Evolutionary conservation across 139 green algal species (phyloP), one percentile per base, ranked within the genome.

Genomic region (Tetratostichococcus sp.): DNA sequence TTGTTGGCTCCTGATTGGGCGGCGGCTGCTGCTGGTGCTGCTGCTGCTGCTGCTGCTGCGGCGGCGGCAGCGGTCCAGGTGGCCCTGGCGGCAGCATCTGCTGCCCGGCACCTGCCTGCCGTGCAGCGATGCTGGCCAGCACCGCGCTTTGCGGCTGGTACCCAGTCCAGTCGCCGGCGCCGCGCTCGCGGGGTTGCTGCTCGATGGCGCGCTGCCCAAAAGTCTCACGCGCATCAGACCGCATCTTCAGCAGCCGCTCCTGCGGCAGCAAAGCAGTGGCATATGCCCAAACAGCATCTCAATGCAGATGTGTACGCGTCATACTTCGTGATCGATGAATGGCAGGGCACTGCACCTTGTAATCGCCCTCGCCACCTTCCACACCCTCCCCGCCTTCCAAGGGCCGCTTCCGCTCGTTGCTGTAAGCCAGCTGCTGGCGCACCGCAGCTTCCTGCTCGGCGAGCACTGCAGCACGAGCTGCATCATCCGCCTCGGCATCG

Each of bases 101-200:
- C 75, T 75, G 34, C 50, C 57, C 14, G n/a, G n/a, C n/a, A n/a
- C n/a, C n/a, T 21, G 75, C 43, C 43, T 30, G 35, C 43, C 32
- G 30, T 25, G 76, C 67, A 21, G 72, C 70, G 28, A 86, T 71
- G 35, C 73, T 76, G 35, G 75, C 34, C 62, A 88, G 70, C 33
- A 88, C 79, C 1, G 73, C 76, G 11, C 67, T 77, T 14, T 81
- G 84, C 35, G 84, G 73, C 76, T 88, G 81, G 74, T 88, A 88
- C 65, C 83, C 76, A 26, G 79, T 69, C 84, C 84, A 88, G 65
- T 88, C 84, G 23, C 84, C 84, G 0, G 73, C 59, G n/a, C 81
- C 84, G 14, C 78, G 70, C 73, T 86, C 67, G 39, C 72, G 50
- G 2, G 4, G 50, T 8, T 62, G 50, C 19, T 62, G 50, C 50